A percentile compares a stretch with the other conserved stretches of the same genome.
These are phyloP conservation scores for Colletotrichum sp. DNA, from an alignment of 2,329 filamentous ascomycete genomes.

Conservation along the genomic window DNA sequence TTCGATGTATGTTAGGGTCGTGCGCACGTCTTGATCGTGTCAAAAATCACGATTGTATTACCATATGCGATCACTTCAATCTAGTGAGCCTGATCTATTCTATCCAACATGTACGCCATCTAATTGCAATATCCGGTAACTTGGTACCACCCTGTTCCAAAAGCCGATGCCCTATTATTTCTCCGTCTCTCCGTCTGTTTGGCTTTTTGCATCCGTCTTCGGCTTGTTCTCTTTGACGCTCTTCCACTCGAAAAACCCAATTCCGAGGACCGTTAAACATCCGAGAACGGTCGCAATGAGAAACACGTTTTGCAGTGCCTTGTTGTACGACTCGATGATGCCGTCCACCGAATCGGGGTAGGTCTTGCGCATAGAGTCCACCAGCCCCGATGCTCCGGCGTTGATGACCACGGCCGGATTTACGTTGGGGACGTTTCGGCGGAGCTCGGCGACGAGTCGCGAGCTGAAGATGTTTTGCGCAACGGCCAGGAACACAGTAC, in stretches of 20 bases:
- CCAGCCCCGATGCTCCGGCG: background rate
- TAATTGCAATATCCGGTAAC: background rate
- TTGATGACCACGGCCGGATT: background rate
- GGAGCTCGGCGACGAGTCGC: background rate
- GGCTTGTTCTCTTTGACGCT: background rate
- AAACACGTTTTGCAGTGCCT: slow-evolving; percentile 53
- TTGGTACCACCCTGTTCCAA: background rate
- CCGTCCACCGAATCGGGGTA: slow-evolving; percentile 29
- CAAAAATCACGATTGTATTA: background rate
- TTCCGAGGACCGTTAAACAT: background rate
- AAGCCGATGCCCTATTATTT: background rate
- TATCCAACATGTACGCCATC: background rate
- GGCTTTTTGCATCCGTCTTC: background rate
- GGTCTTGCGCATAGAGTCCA: background rate
- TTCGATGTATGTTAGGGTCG: background rate
- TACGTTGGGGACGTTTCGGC: slow-evolving; percentile 6
- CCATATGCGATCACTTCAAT: background rate
- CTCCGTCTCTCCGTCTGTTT: background rate
- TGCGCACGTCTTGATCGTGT: background rate
- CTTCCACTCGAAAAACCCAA: slow-evolving; percentile 18
- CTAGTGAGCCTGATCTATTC: background rate
- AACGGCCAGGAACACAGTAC: slow-evolving; percentile 10
- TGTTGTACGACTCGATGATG: slow-evolving; percentile 53
- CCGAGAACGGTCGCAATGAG: slow-evolving; percentile 44
- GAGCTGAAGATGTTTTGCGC: slow-evolving; percentile 12